Base-by-base conservation (phyloP, 2,329 filamentous ascomycete species). In the Ophiostoma angusticollis region DNA sequence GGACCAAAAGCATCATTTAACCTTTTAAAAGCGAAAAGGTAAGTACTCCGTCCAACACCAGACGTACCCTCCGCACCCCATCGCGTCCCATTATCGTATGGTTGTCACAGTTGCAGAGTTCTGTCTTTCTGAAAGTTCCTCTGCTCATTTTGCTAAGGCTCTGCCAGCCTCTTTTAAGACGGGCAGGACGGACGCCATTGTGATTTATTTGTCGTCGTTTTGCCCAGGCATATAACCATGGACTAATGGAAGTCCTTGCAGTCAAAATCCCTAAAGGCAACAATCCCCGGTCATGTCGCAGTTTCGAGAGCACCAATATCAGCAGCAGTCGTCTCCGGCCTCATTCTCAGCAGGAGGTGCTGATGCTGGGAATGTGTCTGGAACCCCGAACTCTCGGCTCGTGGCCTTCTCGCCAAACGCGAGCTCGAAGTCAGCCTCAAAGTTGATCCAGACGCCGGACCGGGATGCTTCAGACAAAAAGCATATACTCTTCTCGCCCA, bases 371-470 rank as follows among this genome's bases (percentile, higher is more conserved):
- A 43, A 27, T n/a, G n/a, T 38, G 1, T 28, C 14, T 48, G 70
- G 68, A 13, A 82, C 79, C 6, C 78, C 78, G 0, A 74, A 79
- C 42, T 80, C 77, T 7, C 70, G 68, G 35, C 47, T 78, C 30
- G 78, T 76, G 5, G 60, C 69, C 6, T 80, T 80, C 52, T 81
- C 77, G 4, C 75, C 77, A 0, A 70, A 74, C 13, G 72, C 74
- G 29, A 56, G 57, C 37, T 65, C 66, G 12, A 67, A 65, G 47
- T 64, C 65, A 16, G 25, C 37, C 11, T 55, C 57, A 13, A 61
- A 59, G 42, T 47, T 55, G 14, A 46, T 58, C 13, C 58, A 59
- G 21, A 49, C 54, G 8, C 48, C 62, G 28, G 52, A 47, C 29
- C 43, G 53, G 11, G 50, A 49, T 23, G 42, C 53, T 16, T 50